These are phyloP conservation scores for Globisporangium yorkense DNA, from an alignment of 352 stramenopile genomes.

Conservation along the genomic window DNA sequence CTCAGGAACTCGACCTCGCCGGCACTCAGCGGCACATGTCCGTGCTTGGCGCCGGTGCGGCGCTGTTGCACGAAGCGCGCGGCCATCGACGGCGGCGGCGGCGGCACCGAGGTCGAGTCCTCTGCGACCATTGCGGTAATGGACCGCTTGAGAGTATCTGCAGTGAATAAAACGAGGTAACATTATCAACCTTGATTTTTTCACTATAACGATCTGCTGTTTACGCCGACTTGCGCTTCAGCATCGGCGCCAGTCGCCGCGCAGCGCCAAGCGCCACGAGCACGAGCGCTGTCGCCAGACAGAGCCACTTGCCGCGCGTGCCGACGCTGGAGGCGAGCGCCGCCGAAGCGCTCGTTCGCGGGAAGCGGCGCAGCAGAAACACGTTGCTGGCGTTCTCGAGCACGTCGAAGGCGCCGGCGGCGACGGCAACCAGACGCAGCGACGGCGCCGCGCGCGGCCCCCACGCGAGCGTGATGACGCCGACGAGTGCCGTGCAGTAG, in stretches of 20 bases:
- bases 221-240: background rate
- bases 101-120: background rate
- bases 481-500: conserved; percentile 14
- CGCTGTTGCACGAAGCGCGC: conserved; percentile 16
- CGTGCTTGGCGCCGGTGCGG: conserved; percentile 13
- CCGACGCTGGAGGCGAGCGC: conserved; percentile 3
- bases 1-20: conserved; percentile 55
- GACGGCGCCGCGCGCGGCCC: background rate
- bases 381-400: conserved; percentile 14
- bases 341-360: background rate
- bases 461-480: conserved; percentile 14
- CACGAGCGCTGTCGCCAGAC: background rate
- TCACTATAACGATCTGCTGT: background rate
- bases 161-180: background rate
- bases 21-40: conserved; percentile 56
- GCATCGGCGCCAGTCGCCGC: background rate
- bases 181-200: background rate
- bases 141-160: background rate
- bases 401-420: conserved; percentile 7
- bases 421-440: conserved; percentile 6
- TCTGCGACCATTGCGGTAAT: conserved; percentile 3
- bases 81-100: conserved; percentile 10
- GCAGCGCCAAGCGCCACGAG: background rate
- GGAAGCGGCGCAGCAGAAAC: conserved; percentile 12
- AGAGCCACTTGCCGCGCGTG: conserved; percentile 4